These are phyloP conservation scores for Verticillium longisporum DNA, from an alignment of 2,329 filamentous ascomycete genomes.

Conservation along the genomic window DNA sequence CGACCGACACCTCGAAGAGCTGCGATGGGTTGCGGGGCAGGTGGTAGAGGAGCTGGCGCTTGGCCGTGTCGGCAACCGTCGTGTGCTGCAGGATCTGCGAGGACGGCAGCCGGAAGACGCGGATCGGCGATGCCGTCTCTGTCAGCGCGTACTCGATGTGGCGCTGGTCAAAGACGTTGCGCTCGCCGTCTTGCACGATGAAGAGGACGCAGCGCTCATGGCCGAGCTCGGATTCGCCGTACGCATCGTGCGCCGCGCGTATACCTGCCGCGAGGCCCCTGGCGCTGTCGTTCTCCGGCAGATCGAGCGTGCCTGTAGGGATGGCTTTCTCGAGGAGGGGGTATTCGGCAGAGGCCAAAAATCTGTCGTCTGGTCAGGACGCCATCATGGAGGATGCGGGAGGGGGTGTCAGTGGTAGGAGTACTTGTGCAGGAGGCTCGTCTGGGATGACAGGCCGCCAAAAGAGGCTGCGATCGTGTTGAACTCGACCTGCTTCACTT, in stretches of 20 bases:
- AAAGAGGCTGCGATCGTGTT: constrained; percentile 99
- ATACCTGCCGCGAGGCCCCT: constrained; percentile 73
- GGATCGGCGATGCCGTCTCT: constrained; percentile 42
- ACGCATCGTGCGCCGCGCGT: constrained; percentile 68
- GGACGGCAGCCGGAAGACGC: constrained; percentile 76
- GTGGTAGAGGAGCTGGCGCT: constrained; percentile 71
- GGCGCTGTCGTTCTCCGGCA: constrained; percentile 70
- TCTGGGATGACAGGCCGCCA: constrained; percentile 76
- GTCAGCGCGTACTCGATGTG: constrained; percentile 76
- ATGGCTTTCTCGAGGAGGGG: constrained; percentile 36
- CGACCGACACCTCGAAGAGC: constrained; percentile 77
- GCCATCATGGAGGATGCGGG: not conserved
- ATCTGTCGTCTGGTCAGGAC: constrained; percentile 31
- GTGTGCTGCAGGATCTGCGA: constrained; percentile 65
- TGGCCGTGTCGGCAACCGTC: constrained; percentile 51
- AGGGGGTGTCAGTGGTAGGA: constrained; percentile 5
- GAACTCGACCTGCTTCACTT: constrained; percentile 94
- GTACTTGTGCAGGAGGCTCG: constrained; percentile 69
- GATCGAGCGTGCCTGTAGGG: constrained; percentile 29
- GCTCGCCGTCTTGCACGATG: constrained; percentile 76
- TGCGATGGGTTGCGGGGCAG: constrained; percentile 62
- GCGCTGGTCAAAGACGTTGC: constrained; percentile 92
- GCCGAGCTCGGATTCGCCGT: constrained; percentile 55
- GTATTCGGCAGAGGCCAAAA: constrained; percentile 48
- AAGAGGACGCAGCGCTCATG: constrained; percentile 69